Percentiles rank a stretch among this genome's conserved stretches.
Evolutionary conservation across 345 rosid species (phyloP).

Genomic region (Bretschneidera sinensis): DNA sequence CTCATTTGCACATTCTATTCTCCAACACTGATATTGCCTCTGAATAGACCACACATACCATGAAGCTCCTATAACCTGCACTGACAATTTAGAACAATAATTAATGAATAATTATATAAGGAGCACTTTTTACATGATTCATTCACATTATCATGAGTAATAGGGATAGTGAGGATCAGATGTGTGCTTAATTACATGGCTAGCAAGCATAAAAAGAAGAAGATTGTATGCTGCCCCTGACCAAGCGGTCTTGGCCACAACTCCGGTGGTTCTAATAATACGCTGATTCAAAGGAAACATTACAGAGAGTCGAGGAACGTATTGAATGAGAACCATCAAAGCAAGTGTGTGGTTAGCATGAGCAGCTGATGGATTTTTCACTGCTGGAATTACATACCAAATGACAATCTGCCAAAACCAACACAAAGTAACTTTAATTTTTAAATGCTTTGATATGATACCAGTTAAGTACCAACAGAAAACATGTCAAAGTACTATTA

Average conservation of each 20-base stretch:
- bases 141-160: no score
- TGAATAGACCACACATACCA: conserved; percentile 78
- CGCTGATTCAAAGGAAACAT: conserved; percentile 67
- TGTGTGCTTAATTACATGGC: conserved; percentile 88
- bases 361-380: conserved; percentile 35
- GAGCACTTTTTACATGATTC: no score
- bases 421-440: background rate
- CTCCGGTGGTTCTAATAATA: conserved; percentile 79
- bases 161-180: background rate
- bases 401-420: conserved; percentile 53
- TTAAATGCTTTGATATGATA: background rate
- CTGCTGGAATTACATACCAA: conserved; percentile 69
- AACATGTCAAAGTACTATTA: background rate
- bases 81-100: conserved; percentile 10
- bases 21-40: conserved; percentile 71
- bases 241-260: conserved; percentile 84
- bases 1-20: conserved; percentile 45
- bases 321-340: conserved; percentile 70
- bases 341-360: conserved; percentile 66
- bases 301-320: conserved; percentile 65
- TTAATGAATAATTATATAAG: background rate
- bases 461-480: background rate
- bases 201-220: conserved; percentile 58
- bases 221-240: conserved; percentile 86
- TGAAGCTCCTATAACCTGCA: conserved; percentile 67